Conservation (phyloP, 2,329 filamentous ascomycete genomes). For the Aureobasidium namibiae region DNA sequence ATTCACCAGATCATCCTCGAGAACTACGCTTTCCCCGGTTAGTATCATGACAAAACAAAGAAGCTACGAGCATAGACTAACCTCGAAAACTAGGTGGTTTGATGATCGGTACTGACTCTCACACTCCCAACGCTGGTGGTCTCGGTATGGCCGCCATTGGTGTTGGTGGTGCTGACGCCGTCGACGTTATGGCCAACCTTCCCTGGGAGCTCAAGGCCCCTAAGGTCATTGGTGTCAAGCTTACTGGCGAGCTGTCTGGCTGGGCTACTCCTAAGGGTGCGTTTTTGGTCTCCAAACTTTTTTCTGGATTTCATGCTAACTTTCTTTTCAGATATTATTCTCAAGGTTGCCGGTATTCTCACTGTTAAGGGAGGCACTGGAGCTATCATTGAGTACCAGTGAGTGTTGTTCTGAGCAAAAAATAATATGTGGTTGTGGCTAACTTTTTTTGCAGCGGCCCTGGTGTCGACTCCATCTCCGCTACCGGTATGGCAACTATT, state of each 20-base stretch:
- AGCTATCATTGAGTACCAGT: slow-evolving; percentile 67
- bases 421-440: too few relatives aligned
- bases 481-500: slow-evolving; percentile 68
- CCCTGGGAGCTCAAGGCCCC: slow-evolving; percentile 98
- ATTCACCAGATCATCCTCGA: slow-evolving; percentile 98
- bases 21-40: slow-evolving; percentile 98
- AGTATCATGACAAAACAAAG: too few relatives aligned
- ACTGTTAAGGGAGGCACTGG: slow-evolving; percentile 98
- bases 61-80: too few relatives aligned
- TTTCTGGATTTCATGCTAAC: background rate
- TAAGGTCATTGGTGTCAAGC: slow-evolving; percentile 91
- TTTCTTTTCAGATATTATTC: slow-evolving; percentile 68
- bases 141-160: slow-evolving; percentile 91
- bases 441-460: slow-evolving; percentile 39
- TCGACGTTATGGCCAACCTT: slow-evolving; percentile 95
- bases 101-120: slow-evolving; percentile 94
- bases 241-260: slow-evolving; percentile 80
- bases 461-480: slow-evolving; percentile 65
- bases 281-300: slow-evolving; percentile 21
- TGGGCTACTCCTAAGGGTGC: slow-evolving; percentile 90
- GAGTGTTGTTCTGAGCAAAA: slow-evolving; percentile 24
- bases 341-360: slow-evolving; percentile 92
- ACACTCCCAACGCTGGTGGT: slow-evolving; percentile 95
- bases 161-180: slow-evolving; percentile 96
- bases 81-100: too few relatives aligned